Base-by-base conservation (phyloP, 1,284 basidiomycete genomes). In the Rhodofomes roseus region DNA sequence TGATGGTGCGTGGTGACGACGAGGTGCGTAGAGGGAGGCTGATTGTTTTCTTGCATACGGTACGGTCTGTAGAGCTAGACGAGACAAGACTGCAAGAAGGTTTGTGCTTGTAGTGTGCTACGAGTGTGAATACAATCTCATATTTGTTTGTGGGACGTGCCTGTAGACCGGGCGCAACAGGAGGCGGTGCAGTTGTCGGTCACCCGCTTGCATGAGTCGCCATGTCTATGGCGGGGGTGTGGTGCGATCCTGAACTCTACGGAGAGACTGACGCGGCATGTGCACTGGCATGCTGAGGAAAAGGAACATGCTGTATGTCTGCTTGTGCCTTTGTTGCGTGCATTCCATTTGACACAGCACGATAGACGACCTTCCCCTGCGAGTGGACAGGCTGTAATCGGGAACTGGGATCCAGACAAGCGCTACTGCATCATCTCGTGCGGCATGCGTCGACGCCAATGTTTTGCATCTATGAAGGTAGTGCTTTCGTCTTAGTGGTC, bases 201-300 rank as follows among this genome's bases (percentile, higher is more conserved):
- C 61, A 77, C 76, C 12, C 74, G 83, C 60, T 64, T 88, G 55
- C 74, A 74, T 58, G 75, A 77, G 61, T 71, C 74, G 39, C 73
- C 67, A 14, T 91, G 88, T 71, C 75, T 74, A 63, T 91, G 89
- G 89, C 71, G 70, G 57, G 76, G 77, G 36, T 91, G 89, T 69
- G 73, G 75, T 59, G 76, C 75, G 51, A 65, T 82, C 22, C 67
- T 89, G 65, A 87, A 86, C 65, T 84, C 82, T 46, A 73, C 75
- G 3, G 73, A 78, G 51, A 76, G 74, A 55, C 69, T 89, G 56
- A 70, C 78, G 40, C 68, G 70, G 22, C 88, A 90, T 73, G 68
- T 86, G 37, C 75, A 73, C 55, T 63, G 65, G 36, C 88, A 90
- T 70, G 74, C 71, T 39, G 57, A 62, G 8, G 74, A 76, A 50